Conservation (phyloP, 2,329 filamentous ascomycete species). For the Diaporthe amygdali region DNA sequence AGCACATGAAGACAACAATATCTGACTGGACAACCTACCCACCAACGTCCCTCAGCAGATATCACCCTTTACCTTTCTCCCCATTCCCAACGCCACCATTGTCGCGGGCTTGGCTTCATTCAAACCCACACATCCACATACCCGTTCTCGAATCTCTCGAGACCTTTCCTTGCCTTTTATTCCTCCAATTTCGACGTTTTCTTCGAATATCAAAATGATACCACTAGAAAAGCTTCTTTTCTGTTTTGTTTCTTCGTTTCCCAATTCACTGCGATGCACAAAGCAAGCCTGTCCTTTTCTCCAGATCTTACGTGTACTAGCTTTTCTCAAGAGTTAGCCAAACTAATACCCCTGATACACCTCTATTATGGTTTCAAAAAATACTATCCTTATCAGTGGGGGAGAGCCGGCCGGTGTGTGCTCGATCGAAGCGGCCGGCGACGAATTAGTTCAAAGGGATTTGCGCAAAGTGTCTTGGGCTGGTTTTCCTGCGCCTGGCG, state of each 20-base stretch:
- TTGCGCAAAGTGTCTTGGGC: not conserved
- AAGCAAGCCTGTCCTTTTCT: constrained; percentile 16
- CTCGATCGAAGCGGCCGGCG: not conserved
- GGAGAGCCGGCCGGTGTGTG: not conserved
- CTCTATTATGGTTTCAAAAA: not conserved
- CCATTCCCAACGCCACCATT: not conserved
- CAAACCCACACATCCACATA: constrained; percentile 8
- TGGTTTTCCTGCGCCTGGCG: not conserved
- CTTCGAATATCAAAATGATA: constrained; percentile 33
- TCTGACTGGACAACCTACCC: not conserved
- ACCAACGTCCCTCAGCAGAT: not conserved
- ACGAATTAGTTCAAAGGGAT: constrained; percentile 28
- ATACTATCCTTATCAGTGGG: not conserved
- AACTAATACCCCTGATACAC: constrained; percentile 11
- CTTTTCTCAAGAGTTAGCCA: constrained; percentile 6
- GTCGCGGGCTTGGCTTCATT: constrained; percentile 1
- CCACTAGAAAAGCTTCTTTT: constrained; percentile 33
- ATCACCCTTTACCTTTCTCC: constrained; percentile 17
- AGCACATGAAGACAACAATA: not conserved
- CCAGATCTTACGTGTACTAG: constrained; percentile 4
- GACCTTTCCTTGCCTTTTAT: constrained; percentile 11
- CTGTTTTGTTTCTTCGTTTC: not conserved
- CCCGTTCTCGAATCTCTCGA: constrained; percentile 13
- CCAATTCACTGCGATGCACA: not conserved
- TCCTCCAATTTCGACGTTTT: constrained; percentile 10